Conservation (phyloP, 192 early-diverging fungal species). For the Globomyces pollinis-pini region DNA sequence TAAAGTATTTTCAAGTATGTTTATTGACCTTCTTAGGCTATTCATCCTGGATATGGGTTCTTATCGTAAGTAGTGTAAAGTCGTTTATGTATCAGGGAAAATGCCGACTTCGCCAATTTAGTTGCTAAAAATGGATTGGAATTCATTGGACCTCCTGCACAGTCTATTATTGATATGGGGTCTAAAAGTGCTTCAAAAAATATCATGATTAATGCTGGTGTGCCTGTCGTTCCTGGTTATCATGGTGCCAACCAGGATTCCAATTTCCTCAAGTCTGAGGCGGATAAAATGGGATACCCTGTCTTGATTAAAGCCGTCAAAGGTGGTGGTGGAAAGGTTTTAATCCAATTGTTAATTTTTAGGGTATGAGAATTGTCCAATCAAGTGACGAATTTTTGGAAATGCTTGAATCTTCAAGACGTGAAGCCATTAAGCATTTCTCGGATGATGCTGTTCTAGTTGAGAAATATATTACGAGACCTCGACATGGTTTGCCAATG, state of each 20-base stretch:
- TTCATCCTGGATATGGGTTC: slow-evolving; percentile 97
- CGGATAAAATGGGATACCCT: slow-evolving; percentile 82
- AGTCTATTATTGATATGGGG: slow-evolving; percentile 87
- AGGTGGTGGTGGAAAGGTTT: slow-evolving; percentile 90
- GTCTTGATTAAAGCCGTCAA: slow-evolving; percentile 96
- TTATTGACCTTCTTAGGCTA: too few relatives aligned
- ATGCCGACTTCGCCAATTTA: slow-evolving; percentile 75
- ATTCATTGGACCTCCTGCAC: slow-evolving; percentile 87
- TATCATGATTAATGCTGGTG: slow-evolving; percentile 82
- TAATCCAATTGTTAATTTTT: neutral
- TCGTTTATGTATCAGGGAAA: too few relatives aligned
- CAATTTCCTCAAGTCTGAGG: slow-evolving; percentile 62
- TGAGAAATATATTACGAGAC: slow-evolving; percentile 82
- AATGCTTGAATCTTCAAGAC: slow-evolving; percentile 75
- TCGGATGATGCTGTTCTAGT: slow-evolving; percentile 82
- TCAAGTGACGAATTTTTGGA: slow-evolving; percentile 65
- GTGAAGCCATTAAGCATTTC: slow-evolving; percentile 88
- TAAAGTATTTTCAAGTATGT: too few relatives aligned
- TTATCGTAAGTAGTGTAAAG: too few relatives aligned
- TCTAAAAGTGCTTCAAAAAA: slow-evolving; percentile 89
- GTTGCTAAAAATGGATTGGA: slow-evolving; percentile 55
- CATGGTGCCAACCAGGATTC: slow-evolving; percentile 81
- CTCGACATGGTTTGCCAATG: too few relatives aligned
- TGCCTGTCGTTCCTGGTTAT: slow-evolving; percentile 90
- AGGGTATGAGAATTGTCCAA: slow-evolving; percentile 85